Conservation (phyloP, 2,329 filamentous ascomycete genomes). For the Penicillium polonicum region DNA sequence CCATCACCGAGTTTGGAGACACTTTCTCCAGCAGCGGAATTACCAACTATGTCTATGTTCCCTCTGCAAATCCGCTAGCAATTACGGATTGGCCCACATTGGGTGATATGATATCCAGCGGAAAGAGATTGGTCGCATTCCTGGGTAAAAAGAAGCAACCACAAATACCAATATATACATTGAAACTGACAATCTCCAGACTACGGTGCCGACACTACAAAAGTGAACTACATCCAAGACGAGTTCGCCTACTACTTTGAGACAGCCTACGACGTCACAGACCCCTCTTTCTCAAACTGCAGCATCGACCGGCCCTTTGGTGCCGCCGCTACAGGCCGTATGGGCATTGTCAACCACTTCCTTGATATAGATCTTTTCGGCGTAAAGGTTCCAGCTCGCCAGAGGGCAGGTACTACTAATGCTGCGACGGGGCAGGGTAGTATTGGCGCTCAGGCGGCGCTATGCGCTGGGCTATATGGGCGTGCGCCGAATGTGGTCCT, state of each 20-base stretch:
- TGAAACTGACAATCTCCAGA: conserved; percentile 28
- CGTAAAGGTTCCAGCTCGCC: conserved; percentile 45
- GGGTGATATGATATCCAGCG: conserved; percentile 40
- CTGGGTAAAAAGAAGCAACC: conserved; percentile 29
- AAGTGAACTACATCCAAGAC: conserved; percentile 45
- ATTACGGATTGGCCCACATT: conserved; percentile 46
- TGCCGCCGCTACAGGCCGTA: conserved; percentile 39
- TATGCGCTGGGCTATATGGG: conserved; percentile 41
- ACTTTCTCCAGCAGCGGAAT: conserved; percentile 36
- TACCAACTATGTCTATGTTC: conserved; percentile 39
- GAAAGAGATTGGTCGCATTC: conserved; percentile 47
- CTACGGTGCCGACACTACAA: conserved; percentile 40
- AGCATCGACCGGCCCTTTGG: conserved; percentile 45
- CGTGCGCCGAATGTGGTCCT: conserved; percentile 46
- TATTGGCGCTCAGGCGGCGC: conserved; percentile 43
- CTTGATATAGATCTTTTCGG: conserved; percentile 45
- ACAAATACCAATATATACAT: neutral
- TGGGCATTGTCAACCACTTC: conserved; percentile 53
- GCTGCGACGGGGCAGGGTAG: conserved; percentile 43
- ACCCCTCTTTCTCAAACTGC: conserved; percentile 44
- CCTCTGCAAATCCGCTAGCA: conserved; percentile 33
- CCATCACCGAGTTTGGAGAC: conserved; percentile 34
- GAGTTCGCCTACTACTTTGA: conserved; percentile 50
- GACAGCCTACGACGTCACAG: conserved; percentile 45
- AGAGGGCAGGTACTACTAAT: conserved; percentile 43